phyloP scores from a whole-genome alignment of 1,284 basidiomycete genomes.

The Wallemia hederae region DNA sequence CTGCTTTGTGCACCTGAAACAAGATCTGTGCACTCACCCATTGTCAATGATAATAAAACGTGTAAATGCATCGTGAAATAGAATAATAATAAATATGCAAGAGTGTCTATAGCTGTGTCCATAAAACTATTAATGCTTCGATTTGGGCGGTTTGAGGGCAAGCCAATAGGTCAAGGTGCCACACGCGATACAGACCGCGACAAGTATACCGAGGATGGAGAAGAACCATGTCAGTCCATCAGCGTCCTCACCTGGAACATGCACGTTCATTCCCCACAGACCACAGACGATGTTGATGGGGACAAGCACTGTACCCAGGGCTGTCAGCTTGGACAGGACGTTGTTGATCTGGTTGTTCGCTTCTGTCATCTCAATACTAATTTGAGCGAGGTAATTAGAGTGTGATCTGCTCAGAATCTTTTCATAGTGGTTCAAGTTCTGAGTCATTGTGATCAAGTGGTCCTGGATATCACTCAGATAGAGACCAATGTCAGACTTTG shows the following conservation, averaged over 20 bases:
- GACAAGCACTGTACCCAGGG: constrained; percentile 85
- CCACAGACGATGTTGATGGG: constrained; percentile 78
- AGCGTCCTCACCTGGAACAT: constrained; percentile 2
- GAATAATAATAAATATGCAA: neutral
- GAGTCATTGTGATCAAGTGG: constrained; percentile 98
- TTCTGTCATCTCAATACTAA: constrained; percentile 96
- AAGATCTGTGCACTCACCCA: too few species aligned
- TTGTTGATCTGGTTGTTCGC: constrained; percentile 99
- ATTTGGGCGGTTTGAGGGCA: neutral
- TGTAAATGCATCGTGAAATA: neutral
- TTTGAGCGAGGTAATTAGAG: constrained; percentile 96
- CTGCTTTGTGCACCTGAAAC: too few species aligned
- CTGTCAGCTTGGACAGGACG: constrained; percentile 91
- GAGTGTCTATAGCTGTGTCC: neutral
- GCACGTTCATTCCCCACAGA: constrained; percentile 67
- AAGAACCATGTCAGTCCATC: constrained; percentile 33
- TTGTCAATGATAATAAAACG: too few species aligned
- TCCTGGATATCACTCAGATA: constrained; percentile 90
- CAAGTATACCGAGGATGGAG: constrained; percentile 35
- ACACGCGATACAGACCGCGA: neutral
- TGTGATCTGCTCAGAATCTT: constrained; percentile 95
- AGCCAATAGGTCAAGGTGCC: neutral
- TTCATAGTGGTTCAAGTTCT: constrained; percentile 95
- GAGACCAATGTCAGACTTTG: constrained; percentile 86
- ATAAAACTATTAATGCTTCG: neutral